Base-by-base conservation (phyloP, 176 grass and related monocot genomes). In the Leersia perrieri region DNA sequence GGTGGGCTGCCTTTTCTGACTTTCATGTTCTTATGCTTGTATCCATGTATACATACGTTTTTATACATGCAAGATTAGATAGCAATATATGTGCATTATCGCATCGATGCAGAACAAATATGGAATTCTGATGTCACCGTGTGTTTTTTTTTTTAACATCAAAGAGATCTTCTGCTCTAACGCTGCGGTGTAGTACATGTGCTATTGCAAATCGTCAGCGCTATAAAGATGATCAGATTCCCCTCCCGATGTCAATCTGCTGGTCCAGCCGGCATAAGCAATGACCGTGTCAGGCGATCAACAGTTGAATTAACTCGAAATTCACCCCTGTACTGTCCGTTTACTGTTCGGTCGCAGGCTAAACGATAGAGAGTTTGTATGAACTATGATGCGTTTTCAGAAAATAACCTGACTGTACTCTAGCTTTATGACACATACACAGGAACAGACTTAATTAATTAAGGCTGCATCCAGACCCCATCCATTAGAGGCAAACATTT, bases 261-360 rank as follows among this genome's bases (percentile, higher is more conserved):
- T 85, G 83, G 66, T 33, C 78, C 77, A 76, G 73, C 16, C 47
- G 75, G 73, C 36, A 22, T 35, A 66, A 64, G 29, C 82, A 85
- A 82, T 86, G 83, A 67, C 78, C 68, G n/a, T 90, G 88, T 82
- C 88, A 82, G 83, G 72, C 41, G 35, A 77, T 67, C 60, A 72
- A 36, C 70, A 73, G 74, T 79, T 84, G 36, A 79, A 75, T 88
- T 73, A 77, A 65, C 73, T 73, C 44, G 9, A 40, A 33, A 57
- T 58, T 73, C 35, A 47, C 68, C 28, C 16, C 34, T n/a, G 10
- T 30, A 66, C 68, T 60, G 28, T 20, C 33, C 28, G 34, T 72
- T 68, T 72, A 78, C 80, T 78, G 80, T 83, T 83, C 33, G 45
- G 28, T 65, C 71, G 53, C 45, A 27, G 20, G 33, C 77, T 57